Percentiles rank a stretch among this genome's conserved stretches.
Conservation (phyloP, 176 grass and related monocot species). For the Carex pumila region DNA sequence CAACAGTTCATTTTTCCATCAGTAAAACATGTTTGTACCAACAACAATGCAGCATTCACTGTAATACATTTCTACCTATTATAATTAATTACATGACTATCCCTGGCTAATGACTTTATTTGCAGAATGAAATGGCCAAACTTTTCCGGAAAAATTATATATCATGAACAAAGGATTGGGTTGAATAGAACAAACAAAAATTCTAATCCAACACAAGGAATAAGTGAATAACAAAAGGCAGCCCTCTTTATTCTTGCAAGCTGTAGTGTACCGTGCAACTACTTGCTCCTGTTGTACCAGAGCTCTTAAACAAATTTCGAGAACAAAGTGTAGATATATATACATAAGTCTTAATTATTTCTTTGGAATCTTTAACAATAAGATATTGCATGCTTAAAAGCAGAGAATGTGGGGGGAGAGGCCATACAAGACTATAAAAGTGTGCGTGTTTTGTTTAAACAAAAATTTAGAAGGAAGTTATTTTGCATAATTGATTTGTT, state of each 20-base stretch:
- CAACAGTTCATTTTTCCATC: not conserved
- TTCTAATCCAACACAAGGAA: not conserved
- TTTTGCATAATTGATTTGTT: not conserved
- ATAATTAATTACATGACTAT: not conserved
- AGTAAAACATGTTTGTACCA: not conserved
- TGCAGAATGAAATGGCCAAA: not conserved
- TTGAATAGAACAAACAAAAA: not conserved
- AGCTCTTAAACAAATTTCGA: not conserved
- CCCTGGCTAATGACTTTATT: not conserved
- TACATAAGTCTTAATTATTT: not conserved
- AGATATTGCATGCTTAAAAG: slow-evolving; percentile 2
- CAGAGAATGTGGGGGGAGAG: not conserved
- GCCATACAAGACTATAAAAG: not conserved
- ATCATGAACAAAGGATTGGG: not conserved
- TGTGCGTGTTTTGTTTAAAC: not conserved
- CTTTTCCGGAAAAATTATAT: not conserved
- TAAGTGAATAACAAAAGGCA: not conserved
- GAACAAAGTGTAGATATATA: not conserved
- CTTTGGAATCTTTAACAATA: not conserved
- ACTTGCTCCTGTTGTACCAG: not conserved
- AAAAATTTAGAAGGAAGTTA: not conserved
- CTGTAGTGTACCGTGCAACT: not conserved
- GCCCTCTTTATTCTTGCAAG: slow-evolving; percentile 4
- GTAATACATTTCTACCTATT: not conserved
- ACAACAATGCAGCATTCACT: not conserved